phyloP scores from a whole-genome alignment of 352 stramenopile species.

The Pythium phragmiticola region DNA sequence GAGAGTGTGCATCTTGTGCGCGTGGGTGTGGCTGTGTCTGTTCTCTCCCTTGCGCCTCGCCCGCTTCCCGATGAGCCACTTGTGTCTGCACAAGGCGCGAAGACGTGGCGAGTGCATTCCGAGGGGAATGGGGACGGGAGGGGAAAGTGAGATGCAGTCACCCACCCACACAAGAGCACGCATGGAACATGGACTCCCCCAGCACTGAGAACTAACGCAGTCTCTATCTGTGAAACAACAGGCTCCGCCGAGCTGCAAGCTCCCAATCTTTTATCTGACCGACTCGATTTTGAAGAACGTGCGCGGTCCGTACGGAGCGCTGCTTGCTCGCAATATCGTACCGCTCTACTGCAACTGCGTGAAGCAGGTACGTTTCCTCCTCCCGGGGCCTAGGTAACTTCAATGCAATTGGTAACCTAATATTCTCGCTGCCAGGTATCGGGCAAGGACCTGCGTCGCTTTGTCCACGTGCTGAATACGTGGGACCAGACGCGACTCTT shows the following conservation, averaged over 20 bases:
- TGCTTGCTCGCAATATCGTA: constrained; percentile 73
- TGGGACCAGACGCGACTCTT: constrained; percentile 76
- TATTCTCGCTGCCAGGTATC: constrained; percentile 43
- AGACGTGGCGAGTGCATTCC: neutral
- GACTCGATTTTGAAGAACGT: constrained; percentile 92
- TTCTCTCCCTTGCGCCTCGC: neutral
- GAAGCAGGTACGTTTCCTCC: constrained; percentile 44
- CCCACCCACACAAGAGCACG: neutral
- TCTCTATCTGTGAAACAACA: constrained; percentile 25
- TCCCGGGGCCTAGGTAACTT: neutral
- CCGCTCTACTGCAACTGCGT: constrained; percentile 87
- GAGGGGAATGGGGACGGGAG: neutral
- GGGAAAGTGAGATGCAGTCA: neutral
- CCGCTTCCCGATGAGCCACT: neutral
- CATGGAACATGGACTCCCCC: too few relatives aligned
- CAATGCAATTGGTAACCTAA: constrained; percentile 1
- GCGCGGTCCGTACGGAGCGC: constrained; percentile 58
- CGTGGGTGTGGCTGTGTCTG: constrained; percentile 2
- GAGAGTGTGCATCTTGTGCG: constrained; percentile 13
- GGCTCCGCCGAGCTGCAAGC: constrained; percentile 77
- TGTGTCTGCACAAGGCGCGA: neutral
- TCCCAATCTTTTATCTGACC: constrained; percentile 90
- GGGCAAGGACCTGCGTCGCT: constrained; percentile 76
- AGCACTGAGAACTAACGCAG: neutral
- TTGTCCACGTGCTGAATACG: constrained; percentile 85